phyloP scores from a whole-genome alignment of 176 grass and related monocot species.

The Juncus effusus region DNA sequence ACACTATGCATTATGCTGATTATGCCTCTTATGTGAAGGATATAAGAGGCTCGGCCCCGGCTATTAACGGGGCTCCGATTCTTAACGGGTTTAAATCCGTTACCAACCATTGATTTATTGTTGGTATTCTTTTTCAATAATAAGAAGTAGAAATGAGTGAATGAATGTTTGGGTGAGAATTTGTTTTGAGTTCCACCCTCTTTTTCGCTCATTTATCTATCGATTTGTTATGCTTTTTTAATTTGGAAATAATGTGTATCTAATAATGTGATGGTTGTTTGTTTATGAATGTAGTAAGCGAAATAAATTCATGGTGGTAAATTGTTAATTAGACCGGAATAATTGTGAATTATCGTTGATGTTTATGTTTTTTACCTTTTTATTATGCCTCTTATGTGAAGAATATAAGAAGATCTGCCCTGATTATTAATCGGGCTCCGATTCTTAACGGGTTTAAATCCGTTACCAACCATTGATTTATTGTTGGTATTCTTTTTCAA shows the following conservation, averaged over 20 bases:
- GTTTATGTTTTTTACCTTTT: too few species aligned
- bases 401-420: conserved; percentile 52
- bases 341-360: conserved; percentile 9
- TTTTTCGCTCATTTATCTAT: conserved; percentile 34
- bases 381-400: conserved; percentile 80
- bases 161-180: conserved; percentile 30
- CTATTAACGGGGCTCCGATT: conserved; percentile 37
- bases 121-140: conserved; percentile 13
- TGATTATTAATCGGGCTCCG: conserved; percentile 34
- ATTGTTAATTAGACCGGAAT: background rate
- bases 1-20: conserved; percentile 84
- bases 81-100: conserved; percentile 60
- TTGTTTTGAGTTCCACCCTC: conserved; percentile 29
- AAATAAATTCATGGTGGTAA: too few species aligned
- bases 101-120: conserved; percentile 52
- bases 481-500: conserved; percentile 12
- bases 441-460: conserved; percentile 58
- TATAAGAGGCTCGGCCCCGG: conserved; percentile 44
- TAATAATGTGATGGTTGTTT: conserved; percentile 1
- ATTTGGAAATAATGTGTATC: background rate
- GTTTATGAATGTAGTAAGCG: too few species aligned
- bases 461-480: conserved; percentile 54
- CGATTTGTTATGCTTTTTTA: background rate
- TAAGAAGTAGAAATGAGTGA: conserved; percentile 16
- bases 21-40: conserved; percentile 74